Base-by-base conservation (phyloP, 139 green algal genomes). In the Eudorina sp. region DNA sequence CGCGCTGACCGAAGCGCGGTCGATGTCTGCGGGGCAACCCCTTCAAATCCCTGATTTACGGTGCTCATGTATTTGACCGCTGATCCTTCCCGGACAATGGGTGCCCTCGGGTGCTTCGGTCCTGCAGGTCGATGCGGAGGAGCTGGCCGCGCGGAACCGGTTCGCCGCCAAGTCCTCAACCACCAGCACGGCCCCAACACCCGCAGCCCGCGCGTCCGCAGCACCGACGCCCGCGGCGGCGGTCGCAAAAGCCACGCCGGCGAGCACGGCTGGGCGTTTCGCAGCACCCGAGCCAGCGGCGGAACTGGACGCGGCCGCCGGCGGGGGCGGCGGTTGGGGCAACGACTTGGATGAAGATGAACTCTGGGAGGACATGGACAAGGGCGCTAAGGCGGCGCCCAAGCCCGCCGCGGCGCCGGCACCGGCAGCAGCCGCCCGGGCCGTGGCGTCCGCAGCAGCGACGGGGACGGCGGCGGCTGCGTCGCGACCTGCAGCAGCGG, bases 311-410 rank as follows among this genome's bases (percentile, higher is more conserved):
- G 74, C 82, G 53, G 81, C 82, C 29, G 88, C 55, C 58, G n/a
- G 43, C 31, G 66, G 23, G 3, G 82, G 68, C 36, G 83, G n/a
- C 5, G 83, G 83, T 46, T 88, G 83, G 83, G 69, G 53, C 48
- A 72, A 81, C 68, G 48, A 46, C 14, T 29, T 29, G 0, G 82
- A 88, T 0, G 83, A 74, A 21, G 41, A n/a, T 0, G 83, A 88
- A 7, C 70, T 68, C 0, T 92, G 90, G 90, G 90, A 89, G 43
- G 43, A 60, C 41, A 34, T 92, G 77, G 80, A 68, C 36, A 51
- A 75, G 45, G 43, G n/a, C 29, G 23, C 64, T 46, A 88, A 79
- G 66, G 40, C n/a, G n/a, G n/a, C n/a, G n/a, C n/a, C 64, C 48
- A 68, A 68, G 68, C n/a, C 68, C 14, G 83, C 68, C 27, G 68